These are phyloP conservation scores for Cryoendolithus antarcticus DNA, from an alignment of 2,329 filamentous ascomycete genomes.

Conservation along the genomic window DNA sequence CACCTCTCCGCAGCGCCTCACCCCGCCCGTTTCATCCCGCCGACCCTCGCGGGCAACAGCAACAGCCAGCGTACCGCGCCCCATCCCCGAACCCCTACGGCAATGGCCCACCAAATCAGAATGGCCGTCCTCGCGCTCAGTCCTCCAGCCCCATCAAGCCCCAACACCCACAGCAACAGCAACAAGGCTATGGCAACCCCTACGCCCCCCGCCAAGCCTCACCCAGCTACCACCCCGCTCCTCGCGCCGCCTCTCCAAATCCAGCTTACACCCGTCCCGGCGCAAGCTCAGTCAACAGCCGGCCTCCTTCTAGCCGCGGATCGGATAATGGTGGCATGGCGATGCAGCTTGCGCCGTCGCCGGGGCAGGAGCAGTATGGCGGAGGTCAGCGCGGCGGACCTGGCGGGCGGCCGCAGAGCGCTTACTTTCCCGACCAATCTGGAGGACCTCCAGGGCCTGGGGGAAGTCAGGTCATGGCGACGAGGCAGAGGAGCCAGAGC, in stretches of 20 bases:
- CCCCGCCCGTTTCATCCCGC: constrained; percentile 47
- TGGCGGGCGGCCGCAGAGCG: constrained; percentile 29
- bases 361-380: constrained; percentile 24
- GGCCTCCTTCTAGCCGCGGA: constrained; percentile 31
- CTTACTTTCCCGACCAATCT: constrained; percentile 27
- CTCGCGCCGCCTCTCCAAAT: constrained; percentile 27
- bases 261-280: constrained; percentile 26
- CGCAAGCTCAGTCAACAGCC: constrained; percentile 21
- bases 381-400: constrained; percentile 24
- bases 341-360: constrained; percentile 27
- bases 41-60: constrained; percentile 4
- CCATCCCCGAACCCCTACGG: constrained; percentile 55
- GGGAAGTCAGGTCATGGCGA: constrained; percentile 25
- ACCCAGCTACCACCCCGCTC: constrained; percentile 27
- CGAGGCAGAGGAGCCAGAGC: constrained; percentile 61
- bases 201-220: constrained; percentile 28
- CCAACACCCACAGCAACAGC: constrained; percentile 10
- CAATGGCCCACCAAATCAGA: constrained; percentile 15
- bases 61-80: constrained; percentile 28
- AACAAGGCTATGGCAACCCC: constrained; percentile 17
- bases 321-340: constrained; percentile 33
- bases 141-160: constrained; percentile 30
- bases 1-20: constrained; percentile 33
- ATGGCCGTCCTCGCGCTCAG: constrained; percentile 22
- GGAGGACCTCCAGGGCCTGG: constrained; percentile 5